Base-by-base conservation (phyloP, 2,329 filamentous ascomycete genomes). In the Verticillium longisporum region DNA sequence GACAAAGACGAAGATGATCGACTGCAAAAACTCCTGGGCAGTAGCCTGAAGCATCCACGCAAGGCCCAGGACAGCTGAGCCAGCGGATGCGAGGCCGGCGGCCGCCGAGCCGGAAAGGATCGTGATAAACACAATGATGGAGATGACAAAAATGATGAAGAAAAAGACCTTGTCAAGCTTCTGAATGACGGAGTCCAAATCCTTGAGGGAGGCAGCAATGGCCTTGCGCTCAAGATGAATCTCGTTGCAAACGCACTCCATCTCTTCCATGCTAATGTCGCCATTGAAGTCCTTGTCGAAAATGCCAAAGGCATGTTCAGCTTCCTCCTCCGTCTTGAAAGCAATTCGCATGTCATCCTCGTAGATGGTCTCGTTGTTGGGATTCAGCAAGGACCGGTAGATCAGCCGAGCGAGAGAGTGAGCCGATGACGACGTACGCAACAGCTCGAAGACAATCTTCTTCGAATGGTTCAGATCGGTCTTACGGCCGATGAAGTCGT, bases 211-310 rank as follows among this genome's bases (percentile, higher is more conserved):
- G 1, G 93, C 94, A 0, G 92, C 94, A 67, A 98, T 97, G 7
- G 92, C 92, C 74, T 97, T 98, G 71, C 94, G 90, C 77, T 98
- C 94, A 15, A 94, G 86, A 38, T 94, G 92, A 66, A 97, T 95
- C 71, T 98, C 94, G 58, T 96, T 93, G 74, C 92, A 96, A 31
- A 96, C 92, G 26, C 91, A 87, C 73, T 97, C 93, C 26, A 98
- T 84, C 72, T 97, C 94, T 69, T 97, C 92, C 85, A 97, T 92
- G 0, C 91, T 96, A 57, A 97, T 96, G 69, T 98, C 94, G 4
- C 93, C 94, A 65, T 98, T 98, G 78, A 97, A 86, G 69, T 98
- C 94, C 71, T 95, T 96, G 76, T 98, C 94, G 67, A 97, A 97
- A 80, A 97, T 93, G 67, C 82, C 81, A 69, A 98, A 97, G 0